A percentile compares a stretch with the other conserved stretches of the same genome.
Conservation (phyloP, 306 rosid species). For the Glycyrrhiza uralensis region DNA sequence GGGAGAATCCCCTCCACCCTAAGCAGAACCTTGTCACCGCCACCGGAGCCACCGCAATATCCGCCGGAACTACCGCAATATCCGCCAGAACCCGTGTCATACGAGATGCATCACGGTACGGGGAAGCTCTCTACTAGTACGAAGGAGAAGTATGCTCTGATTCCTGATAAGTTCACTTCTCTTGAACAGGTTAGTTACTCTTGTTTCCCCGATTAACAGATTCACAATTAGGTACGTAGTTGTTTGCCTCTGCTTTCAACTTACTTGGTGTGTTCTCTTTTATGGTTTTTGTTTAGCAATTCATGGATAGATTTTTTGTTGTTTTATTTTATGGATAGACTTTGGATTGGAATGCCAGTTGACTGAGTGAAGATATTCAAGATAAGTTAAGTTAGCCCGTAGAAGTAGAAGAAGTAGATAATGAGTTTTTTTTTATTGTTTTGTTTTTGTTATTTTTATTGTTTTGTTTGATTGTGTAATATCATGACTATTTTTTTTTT, state of each 20-base stretch:
- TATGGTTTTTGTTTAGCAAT: not conserved
- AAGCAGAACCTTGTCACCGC: not conserved
- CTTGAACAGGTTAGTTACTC: constrained; percentile 16
- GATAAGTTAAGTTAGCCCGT: not conserved
- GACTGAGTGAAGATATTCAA: no score
- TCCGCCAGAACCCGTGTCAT: not conserved
- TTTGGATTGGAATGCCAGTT: not conserved
- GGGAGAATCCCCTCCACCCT: not conserved
- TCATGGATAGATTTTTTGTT: not conserved
- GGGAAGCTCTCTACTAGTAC: not conserved
- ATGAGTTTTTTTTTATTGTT: not conserved
- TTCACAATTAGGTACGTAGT: no score
- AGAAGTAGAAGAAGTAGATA: not conserved
- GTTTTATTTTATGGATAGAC: not conserved
- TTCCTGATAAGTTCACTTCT: constrained; percentile 31
- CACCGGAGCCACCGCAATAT: not conserved
- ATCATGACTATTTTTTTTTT: no score
- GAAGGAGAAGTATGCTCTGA: constrained; percentile 25
- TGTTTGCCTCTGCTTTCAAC: no score
- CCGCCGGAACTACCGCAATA: not conserved
- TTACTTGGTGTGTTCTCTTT: not conserved
- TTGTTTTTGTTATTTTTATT: no score
- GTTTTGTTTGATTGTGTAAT: not conserved
- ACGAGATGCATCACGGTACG: not conserved
- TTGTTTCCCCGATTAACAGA: no score